phyloP scores from a whole-genome alignment of 805 yeast species.

The Starmerella geochares region DNA sequence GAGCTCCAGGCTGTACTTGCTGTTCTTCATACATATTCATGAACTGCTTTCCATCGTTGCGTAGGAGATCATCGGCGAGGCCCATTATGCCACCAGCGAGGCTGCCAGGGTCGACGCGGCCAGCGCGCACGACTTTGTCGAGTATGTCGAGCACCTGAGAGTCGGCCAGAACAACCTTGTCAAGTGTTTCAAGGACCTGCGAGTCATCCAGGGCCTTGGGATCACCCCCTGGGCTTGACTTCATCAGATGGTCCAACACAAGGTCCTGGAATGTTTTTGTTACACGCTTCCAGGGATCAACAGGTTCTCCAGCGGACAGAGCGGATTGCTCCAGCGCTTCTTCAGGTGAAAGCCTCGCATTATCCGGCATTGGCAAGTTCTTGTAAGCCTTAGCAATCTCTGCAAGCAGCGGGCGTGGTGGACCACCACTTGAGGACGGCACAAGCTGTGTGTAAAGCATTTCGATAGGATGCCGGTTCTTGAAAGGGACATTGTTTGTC shows the following conservation, averaged over 20 bases:
- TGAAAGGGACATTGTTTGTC: not conserved
- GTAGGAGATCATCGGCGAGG: constrained; percentile 70
- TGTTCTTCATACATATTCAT: constrained; percentile 65
- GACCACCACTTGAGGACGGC: not conserved
- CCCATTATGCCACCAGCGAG: constrained; percentile 8
- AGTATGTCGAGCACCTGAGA: not conserved
- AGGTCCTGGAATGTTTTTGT: constrained; percentile 7
- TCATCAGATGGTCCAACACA: constrained; percentile 4
- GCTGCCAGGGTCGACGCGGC: constrained; percentile 8
- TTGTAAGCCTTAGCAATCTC: not conserved
- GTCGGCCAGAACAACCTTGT: constrained; percentile 1
- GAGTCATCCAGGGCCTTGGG: not conserved
- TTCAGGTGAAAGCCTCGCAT: constrained; percentile 39
- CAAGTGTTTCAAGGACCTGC: not conserved
- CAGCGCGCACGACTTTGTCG: constrained; percentile 5
- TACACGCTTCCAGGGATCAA: constrained; percentile 3
- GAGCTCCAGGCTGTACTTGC: constrained; percentile 3
- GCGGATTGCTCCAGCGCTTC: not conserved
- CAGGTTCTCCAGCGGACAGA: not conserved
- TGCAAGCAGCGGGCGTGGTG: not conserved
- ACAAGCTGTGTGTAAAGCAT: not conserved
- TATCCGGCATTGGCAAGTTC: constrained; percentile 26
- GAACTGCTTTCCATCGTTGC: constrained; percentile 67
- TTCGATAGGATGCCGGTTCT: not conserved
- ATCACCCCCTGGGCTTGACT: not conserved